Evolutionary conservation across 306 rosid species (phyloP).

Genomic region (Cucumis melo): DNA sequence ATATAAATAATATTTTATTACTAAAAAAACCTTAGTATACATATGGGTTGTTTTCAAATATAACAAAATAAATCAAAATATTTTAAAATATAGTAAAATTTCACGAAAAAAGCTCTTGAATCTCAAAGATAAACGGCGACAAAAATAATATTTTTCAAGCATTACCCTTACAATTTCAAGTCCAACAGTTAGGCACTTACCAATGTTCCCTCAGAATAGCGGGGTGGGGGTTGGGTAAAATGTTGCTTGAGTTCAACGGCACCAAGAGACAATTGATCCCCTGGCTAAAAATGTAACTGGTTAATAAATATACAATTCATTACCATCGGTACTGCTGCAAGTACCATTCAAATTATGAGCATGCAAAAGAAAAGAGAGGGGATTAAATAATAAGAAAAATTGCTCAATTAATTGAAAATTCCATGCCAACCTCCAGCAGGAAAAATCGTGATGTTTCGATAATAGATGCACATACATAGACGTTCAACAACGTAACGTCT

Average conservation of each 20-base stretch:
- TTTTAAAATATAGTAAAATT: too few species aligned
- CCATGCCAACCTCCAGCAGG: not conserved
- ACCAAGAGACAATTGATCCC: slow-evolving; percentile 39
- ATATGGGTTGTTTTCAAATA: too few species aligned
- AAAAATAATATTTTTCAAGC: not conserved
- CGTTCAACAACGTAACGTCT: not conserved
- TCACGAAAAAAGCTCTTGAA: not conserved
- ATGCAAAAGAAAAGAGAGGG: not conserved
- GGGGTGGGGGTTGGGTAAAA: slow-evolving; percentile 76
- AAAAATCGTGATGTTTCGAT: not conserved
- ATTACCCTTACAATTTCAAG: not conserved
- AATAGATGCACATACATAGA: not conserved
- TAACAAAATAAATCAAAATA: too few species aligned
- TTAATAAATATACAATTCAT: slow-evolving; percentile 1
- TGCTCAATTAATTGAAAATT: not conserved
- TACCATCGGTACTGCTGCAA: not conserved
- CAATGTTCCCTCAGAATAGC: slow-evolving; percentile 78
- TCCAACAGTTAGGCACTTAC: slow-evolving; percentile 19
- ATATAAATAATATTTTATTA: too few species aligned
- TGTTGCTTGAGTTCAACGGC: slow-evolving; percentile 52
- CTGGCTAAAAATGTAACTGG: slow-evolving; percentile 41
- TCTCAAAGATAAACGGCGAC: not conserved
- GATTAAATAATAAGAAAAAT: not conserved
- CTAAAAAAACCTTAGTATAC: too few species aligned
- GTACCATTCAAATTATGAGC: not conserved